Conservation (phyloP, 176 grass and related monocot genomes). For the Carex pumila region DNA sequence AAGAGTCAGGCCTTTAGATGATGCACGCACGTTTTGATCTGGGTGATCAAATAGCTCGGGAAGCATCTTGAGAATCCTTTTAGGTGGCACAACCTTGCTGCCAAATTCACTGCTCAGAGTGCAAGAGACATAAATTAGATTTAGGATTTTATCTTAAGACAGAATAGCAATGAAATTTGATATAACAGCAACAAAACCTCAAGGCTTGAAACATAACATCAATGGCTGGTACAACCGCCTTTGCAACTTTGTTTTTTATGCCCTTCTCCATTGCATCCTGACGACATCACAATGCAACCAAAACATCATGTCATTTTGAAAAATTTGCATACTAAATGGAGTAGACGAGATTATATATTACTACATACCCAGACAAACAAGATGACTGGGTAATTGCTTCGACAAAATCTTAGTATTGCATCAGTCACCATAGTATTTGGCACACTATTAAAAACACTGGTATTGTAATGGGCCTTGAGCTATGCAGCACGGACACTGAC, state of each 20-base stretch:
- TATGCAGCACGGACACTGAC: neutral
- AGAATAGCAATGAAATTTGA: conserved; percentile 2
- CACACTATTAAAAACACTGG: neutral
- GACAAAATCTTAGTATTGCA: neutral
- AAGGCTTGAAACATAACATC: conserved; percentile 99
- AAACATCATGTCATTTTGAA: conserved; percentile 5
- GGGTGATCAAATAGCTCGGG: conserved; percentile 96
- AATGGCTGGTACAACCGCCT: conserved; percentile 99
- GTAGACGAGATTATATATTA: neutral
- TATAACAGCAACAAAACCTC: conserved; percentile 44
- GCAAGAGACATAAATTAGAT: conserved; percentile 1
- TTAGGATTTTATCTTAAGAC: neutral
- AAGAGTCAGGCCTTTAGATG: conserved; percentile 91
- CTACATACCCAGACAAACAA: neutral
- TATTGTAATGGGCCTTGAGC: neutral
- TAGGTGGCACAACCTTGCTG: conserved; percentile 78
- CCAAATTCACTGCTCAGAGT: conserved; percentile 73
- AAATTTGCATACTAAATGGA: neutral
- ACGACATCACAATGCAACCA: conserved; percentile 21
- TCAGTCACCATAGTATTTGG: neutral
- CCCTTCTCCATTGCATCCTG: conserved; percentile 99
- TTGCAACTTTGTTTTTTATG: conserved; percentile 96
- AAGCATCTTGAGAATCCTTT: conserved; percentile 99
- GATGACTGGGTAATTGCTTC: neutral
- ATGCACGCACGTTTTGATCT: conserved; percentile 97